A percentile compares a stretch with the other conserved stretches of the same genome.
phyloP scores from a whole-genome alignment of 768 basidiomycete genomes.

The Gymnopilus junonius region DNA sequence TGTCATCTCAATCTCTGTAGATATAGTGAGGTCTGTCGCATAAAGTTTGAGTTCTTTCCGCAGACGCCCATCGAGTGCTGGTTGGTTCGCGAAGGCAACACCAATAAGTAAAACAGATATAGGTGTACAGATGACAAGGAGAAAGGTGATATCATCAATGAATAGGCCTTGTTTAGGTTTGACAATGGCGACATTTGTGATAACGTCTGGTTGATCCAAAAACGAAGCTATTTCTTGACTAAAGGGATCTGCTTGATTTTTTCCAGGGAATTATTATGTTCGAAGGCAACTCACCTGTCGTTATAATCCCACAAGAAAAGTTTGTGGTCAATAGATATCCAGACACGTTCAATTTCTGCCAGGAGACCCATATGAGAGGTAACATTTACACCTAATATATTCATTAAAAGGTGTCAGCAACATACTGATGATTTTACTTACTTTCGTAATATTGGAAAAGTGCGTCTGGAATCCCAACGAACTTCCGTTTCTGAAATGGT shows the following conservation, averaged over 20 bases:
- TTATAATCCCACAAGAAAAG: constrained; percentile 96
- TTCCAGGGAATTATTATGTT: neutral
- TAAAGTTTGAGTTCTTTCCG: constrained; percentile 86
- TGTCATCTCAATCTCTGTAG: constrained; percentile 84
- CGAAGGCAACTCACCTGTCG: constrained; percentile 69
- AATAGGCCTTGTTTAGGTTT: constrained; percentile 86
- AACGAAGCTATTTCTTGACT: constrained; percentile 94
- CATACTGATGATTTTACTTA: constrained; percentile 34
- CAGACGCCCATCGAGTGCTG: constrained; percentile 42
- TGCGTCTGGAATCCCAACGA: constrained; percentile 77
- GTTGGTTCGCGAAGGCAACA: constrained; percentile 57
- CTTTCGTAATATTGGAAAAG: constrained; percentile 82
- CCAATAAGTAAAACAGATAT: constrained; percentile 85
- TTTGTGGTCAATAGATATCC: constrained; percentile 94
- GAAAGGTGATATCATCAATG: constrained; percentile 86
- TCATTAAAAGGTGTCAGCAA: constrained; percentile 12
- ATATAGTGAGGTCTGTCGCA: constrained; percentile 82
- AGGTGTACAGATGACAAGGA: constrained; percentile 91
- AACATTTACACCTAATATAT: constrained; percentile 58
- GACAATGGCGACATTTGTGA: constrained; percentile 87
- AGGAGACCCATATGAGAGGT: constrained; percentile 89
- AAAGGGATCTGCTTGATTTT: constrained; percentile 5
- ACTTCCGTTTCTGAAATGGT: constrained; percentile 78
- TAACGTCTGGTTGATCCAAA: constrained; percentile 88
- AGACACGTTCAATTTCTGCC: constrained; percentile 91